These are phyloP conservation scores for Dendrobium catenatum DNA, from an alignment of 106 monocot species.

Conservation along the genomic window DNA sequence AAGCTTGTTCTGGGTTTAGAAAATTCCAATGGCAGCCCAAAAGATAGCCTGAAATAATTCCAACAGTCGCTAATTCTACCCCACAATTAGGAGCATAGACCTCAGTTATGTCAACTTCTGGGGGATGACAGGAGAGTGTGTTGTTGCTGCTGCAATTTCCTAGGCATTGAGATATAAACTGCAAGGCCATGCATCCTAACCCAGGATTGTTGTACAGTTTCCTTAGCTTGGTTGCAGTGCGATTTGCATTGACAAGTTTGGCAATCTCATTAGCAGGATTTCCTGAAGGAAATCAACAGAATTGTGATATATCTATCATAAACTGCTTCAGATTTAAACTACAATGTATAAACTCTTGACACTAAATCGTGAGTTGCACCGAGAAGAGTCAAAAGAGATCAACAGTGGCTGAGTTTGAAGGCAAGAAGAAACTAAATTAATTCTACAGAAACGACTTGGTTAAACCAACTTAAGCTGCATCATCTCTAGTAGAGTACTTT, in stretches of 20 bases:
- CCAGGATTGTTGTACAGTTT: slow-evolving; percentile 50
- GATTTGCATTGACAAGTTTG: slow-evolving; percentile 43
- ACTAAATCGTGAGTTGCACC: too few species aligned
- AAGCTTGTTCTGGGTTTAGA: slow-evolving; percentile 34
- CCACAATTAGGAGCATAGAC: slow-evolving; percentile 84
- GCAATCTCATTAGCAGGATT: slow-evolving; percentile 57
- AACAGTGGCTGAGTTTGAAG: too few species aligned
- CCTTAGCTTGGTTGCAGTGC: slow-evolving; percentile 56
- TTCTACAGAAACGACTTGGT: too few species aligned
- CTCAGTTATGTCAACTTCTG: slow-evolving; percentile 59
- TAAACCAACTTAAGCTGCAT: too few species aligned
- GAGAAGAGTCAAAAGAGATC: too few species aligned
- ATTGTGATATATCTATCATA: neutral
- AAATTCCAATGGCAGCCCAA: slow-evolving; percentile 38
- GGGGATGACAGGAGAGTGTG: slow-evolving; percentile 38
- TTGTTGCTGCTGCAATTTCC: slow-evolving; percentile 51
- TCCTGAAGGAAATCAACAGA: slow-evolving; percentile 25
- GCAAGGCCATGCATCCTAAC: slow-evolving; percentile 87
- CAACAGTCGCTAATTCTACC: slow-evolving; percentile 66
- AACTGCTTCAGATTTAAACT: neutral
- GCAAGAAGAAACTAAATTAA: too few species aligned
- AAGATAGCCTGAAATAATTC: slow-evolving; percentile 39
- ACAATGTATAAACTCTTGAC: neutral
- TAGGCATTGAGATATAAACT: slow-evolving; percentile 50
- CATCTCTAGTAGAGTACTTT: too few species aligned